Percentiles rank a stretch among this genome's conserved stretches.
Conservation (phyloP, 768 basidiomycete species). For the Hypholoma fasciculare region DNA sequence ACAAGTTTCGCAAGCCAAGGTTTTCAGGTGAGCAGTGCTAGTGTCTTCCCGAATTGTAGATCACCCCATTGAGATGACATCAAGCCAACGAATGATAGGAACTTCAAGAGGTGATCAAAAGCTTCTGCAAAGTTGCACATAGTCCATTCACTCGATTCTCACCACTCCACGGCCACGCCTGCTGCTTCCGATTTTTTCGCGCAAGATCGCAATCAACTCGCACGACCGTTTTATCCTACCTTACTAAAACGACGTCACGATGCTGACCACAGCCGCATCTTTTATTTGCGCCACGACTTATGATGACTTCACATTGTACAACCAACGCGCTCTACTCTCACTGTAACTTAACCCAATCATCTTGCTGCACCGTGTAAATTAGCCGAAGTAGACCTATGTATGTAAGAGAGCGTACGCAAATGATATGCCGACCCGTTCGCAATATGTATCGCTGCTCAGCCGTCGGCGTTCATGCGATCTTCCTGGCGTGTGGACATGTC, state of each 20-base stretch:
- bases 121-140: background rate
- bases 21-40: slow-evolving; percentile 13
- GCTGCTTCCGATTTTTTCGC: background rate
- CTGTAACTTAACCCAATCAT: slow-evolving; percentile 2
- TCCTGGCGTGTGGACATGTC: slow-evolving; percentile 6
- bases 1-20: slow-evolving; percentile 15
- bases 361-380: background rate
- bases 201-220: slow-evolving; percentile 2
- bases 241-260: background rate
- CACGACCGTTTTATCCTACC: background rate
- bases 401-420: background rate
- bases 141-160: slow-evolving; percentile 5
- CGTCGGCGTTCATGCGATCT: slow-evolving; percentile 5
- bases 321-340: background rate
- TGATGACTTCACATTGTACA: background rate
- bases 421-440: background rate
- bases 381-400: background rate
- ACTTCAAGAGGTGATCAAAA: slow-evolving; percentile 15
- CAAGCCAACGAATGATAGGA: slow-evolving; percentile 19
- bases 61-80: slow-evolving; percentile 18
- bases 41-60: slow-evolving; percentile 7
- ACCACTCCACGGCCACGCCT: slow-evolving; percentile 8
- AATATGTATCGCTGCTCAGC: background rate
- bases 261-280: no score
- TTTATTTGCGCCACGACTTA: background rate